Conservation (phyloP, 1,284 basidiomycete genomes). For the Limonomyces culmigenus region DNA sequence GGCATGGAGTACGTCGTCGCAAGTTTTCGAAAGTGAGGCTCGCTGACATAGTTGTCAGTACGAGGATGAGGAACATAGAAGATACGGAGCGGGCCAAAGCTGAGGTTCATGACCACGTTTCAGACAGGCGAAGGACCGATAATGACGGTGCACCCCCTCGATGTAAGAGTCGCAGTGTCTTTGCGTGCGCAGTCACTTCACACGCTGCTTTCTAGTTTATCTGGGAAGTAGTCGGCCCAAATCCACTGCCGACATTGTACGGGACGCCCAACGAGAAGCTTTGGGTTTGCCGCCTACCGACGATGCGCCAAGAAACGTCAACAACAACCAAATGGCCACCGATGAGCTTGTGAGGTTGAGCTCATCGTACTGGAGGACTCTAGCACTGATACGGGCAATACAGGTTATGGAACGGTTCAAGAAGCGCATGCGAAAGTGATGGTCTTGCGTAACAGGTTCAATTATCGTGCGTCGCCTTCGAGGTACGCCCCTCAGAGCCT, state of each 20-base stretch:
- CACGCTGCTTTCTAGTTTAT: slow-evolving; percentile 68
- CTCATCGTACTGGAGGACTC: not conserved
- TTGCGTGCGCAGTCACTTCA: no score
- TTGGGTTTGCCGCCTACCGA: slow-evolving; percentile 53
- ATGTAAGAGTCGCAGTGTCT: no score
- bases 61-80: slow-evolving; percentile 86
- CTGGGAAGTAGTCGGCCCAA: slow-evolving; percentile 63
- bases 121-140: slow-evolving; percentile 35
- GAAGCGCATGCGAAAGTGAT: slow-evolving; percentile 64
- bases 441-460: not conserved
- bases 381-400: not conserved
- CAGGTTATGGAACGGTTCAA: slow-evolving; percentile 81
- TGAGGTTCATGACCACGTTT: slow-evolving; percentile 58
- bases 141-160: no score
- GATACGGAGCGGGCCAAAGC: slow-evolving; percentile 93
- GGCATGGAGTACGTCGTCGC: slow-evolving; percentile 84
- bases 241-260: slow-evolving; percentile 74
- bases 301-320: slow-evolving; percentile 30
- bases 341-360: slow-evolving; percentile 68
- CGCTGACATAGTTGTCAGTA: slow-evolving; percentile 23
- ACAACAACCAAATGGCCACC: slow-evolving; percentile 67
- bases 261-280: slow-evolving; percentile 71
- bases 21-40: not conserved
- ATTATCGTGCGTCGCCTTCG: no score
- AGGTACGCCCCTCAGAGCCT: no score